Evolutionary conservation across 495 filamentous ascomycete genomes (phyloP), one percentile per base, ranked within the genome.

Genomic region (Podospora appendiculata): DNA sequence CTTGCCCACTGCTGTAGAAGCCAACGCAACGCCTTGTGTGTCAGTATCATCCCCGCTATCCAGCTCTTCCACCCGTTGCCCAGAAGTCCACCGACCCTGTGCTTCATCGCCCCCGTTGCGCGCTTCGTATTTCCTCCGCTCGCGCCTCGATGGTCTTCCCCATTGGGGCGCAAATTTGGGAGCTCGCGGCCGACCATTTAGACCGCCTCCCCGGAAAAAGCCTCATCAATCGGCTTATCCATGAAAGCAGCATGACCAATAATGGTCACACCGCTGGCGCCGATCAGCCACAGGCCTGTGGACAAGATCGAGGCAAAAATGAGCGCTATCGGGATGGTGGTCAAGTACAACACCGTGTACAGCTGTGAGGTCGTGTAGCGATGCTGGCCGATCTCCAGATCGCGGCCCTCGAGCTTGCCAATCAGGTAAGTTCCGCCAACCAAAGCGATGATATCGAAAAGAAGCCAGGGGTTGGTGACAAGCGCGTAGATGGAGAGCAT

Each of bases 181-280:
- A 95, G 89, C 82, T 94, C 88, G 90, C 90, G 90, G 90, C 88
- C 91, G 90, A 95, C 90, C 90, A 91, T 81, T 84, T 96, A 97
- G 88, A 96, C 91, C 91, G 90, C 93, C 92, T 97, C 94, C 93
- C 95, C 93, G 81, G 94, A 98, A 96, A 98, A 98, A 98, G 92
- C 90, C 90, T 92, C 91, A 83, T 96, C 93, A 78, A 97, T 96
- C 38, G 92, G 92, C 79, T 95, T 96, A 73, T 98, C 93, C 85
- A 98, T 84, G 64, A 98, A 83, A 47, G 89, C 79, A 59, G 93
- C 93, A 74, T 98, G 93, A 71, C 94, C 94, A 56, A 97, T 75
- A 54, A 96, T 90, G 66, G 81, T 85, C 67, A 95, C 88, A 60
- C 88, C 92, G 56, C 82, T 88, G 19, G 93, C 94, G 57, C 93